These are phyloP conservation scores for Beauveria sp. DNA, from an alignment of 2,329 filamentous ascomycete species.

Conservation along the genomic window DNA sequence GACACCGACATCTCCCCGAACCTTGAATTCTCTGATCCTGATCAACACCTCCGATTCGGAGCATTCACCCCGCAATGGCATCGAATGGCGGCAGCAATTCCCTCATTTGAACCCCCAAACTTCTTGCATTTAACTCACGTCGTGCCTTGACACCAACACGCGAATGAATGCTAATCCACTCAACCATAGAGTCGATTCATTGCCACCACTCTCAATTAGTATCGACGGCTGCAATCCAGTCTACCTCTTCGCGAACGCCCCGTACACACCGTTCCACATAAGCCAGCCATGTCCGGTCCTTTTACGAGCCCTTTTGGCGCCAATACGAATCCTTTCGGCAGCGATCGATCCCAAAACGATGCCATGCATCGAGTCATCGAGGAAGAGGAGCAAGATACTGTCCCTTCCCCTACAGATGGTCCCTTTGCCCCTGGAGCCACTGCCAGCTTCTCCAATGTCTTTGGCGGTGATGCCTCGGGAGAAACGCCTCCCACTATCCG, in stretches of 20 bases:
- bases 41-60: background rate
- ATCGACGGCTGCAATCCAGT: background rate
- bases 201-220: background rate
- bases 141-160: background rate
- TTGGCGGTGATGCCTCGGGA: slow-evolving; percentile 43
- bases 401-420: slow-evolving; percentile 66
- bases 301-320: slow-evolving; percentile 68
- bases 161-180: background rate
- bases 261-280: background rate
- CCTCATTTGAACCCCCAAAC: background rate
- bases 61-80: background rate
- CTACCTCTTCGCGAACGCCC: background rate
- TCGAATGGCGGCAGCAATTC: background rate
- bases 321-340: slow-evolving; percentile 67
- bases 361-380: slow-evolving; percentile 57
- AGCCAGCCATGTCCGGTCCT: slow-evolving; percentile 56
- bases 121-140: background rate
- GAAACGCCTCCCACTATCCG: slow-evolving; percentile 41
- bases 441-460: slow-evolving; percentile 42
- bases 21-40: background rate
- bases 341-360: slow-evolving; percentile 30
- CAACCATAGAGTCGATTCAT: background rate
- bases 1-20: background rate
- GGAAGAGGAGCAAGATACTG: slow-evolving; percentile 71
- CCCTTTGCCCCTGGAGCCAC: slow-evolving; percentile 41